Evolutionary conservation across 2,329 filamentous ascomycete species (phyloP).

Genomic region (Penicillium nordicum): DNA sequence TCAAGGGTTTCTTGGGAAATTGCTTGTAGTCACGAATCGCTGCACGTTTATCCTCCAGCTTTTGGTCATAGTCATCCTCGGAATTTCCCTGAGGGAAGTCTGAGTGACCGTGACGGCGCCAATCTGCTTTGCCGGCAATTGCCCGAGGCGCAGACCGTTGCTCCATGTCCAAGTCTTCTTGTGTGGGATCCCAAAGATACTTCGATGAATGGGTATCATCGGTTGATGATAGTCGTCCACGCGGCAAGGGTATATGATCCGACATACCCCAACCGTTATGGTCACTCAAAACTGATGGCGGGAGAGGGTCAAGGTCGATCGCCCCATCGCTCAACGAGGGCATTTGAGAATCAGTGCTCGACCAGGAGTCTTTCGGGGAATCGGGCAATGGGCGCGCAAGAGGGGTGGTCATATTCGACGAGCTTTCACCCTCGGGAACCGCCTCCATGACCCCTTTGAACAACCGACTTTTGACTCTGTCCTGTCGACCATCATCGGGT

Average conservation of each 20-base stretch:
- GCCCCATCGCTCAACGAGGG: slow-evolving; percentile 34
- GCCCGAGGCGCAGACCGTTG: slow-evolving; percentile 43
- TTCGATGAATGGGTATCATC: slow-evolving; percentile 25
- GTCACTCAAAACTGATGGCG: slow-evolving; percentile 43
- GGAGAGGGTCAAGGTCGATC: slow-evolving; percentile 41
- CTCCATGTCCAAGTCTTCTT: slow-evolving; percentile 26
- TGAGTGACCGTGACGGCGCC: slow-evolving; percentile 31
- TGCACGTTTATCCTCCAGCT: slow-evolving; percentile 42
- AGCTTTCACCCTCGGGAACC: slow-evolving; percentile 45
- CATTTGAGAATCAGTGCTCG: slow-evolving; percentile 29
- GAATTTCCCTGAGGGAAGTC: slow-evolving; percentile 28
- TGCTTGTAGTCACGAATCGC: slow-evolving; percentile 49
- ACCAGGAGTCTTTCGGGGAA: slow-evolving; percentile 9
- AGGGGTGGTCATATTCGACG: slow-evolving; percentile 56
- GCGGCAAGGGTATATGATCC: slow-evolving; percentile 21
- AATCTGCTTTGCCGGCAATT: slow-evolving; percentile 38
- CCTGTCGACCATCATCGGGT: slow-evolving; percentile 30
- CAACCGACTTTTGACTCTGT: slow-evolving; percentile 42
- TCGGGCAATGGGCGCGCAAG: slow-evolving; percentile 48
- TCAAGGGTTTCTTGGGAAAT: slow-evolving; percentile 49
- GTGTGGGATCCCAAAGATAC: slow-evolving; percentile 21
- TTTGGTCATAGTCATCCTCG: slow-evolving; percentile 38
- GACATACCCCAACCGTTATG: slow-evolving; percentile 35
- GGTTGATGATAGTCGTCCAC: slow-evolving; percentile 25
- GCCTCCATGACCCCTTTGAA: slow-evolving; percentile 44